phyloP scores from a whole-genome alignment of 140 eudicot genomes.

The Stevia rebaudiana region DNA sequence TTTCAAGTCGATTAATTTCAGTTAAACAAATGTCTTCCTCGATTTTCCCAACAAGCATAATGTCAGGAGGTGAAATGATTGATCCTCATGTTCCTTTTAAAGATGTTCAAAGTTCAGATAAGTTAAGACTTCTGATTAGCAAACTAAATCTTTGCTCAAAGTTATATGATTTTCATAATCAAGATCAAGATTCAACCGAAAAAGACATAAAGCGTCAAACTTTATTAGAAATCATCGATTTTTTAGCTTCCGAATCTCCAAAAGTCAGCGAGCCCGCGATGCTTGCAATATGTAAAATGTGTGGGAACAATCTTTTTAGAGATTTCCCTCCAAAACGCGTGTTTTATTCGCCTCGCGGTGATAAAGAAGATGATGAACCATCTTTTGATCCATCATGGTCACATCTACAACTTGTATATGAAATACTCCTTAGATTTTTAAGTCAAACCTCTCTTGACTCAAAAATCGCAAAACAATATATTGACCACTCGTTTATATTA shows the following conservation, averaged over 20 bases:
- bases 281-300: slow-evolving; percentile 60
- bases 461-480: slow-evolving; percentile 58
- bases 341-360: slow-evolving; percentile 36
- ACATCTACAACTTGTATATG: slow-evolving; percentile 67
- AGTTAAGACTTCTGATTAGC: slow-evolving; percentile 47
- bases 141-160: slow-evolving; percentile 56
- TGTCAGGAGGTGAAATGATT: slow-evolving; percentile 46
- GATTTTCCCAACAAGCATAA: slow-evolving; percentile 46
- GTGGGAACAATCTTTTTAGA: slow-evolving; percentile 53
- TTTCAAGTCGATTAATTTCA: slow-evolving; percentile 52
- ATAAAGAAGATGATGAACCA: slow-evolving; percentile 61
- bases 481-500: slow-evolving; percentile 51
- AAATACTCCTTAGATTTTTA: slow-evolving; percentile 51
- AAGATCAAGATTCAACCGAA: slow-evolving; percentile 39
- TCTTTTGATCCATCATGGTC: slow-evolving; percentile 71
- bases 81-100: slow-evolving; percentile 58
- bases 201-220: slow-evolving; percentile 61
- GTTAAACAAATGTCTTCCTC: slow-evolving; percentile 66
- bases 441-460: slow-evolving; percentile 48
- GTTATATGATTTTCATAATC: slow-evolving; percentile 46
- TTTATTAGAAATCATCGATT: slow-evolving; percentile 53
- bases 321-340: slow-evolving; percentile 58
- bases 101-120: slow-evolving; percentile 54
- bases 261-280: slow-evolving; percentile 52
- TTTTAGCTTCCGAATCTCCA: slow-evolving; percentile 49